Conservation (phyloP, 345 rosid genomes). For the Limnanthes douglasii region DNA sequence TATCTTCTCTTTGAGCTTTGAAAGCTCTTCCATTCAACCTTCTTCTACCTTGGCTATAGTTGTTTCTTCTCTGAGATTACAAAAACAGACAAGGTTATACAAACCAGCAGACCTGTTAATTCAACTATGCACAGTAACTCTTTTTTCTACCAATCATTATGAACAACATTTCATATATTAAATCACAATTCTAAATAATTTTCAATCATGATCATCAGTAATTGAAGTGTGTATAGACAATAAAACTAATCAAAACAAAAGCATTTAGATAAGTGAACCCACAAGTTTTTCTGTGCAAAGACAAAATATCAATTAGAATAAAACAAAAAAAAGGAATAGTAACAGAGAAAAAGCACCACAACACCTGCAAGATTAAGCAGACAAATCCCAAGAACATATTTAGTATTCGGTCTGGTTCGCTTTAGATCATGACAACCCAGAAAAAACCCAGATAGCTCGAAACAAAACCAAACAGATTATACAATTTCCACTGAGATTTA, state of each 20-base stretch:
- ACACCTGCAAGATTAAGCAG: background rate
- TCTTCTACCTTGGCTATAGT: constrained; percentile 40
- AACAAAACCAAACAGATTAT: background rate
- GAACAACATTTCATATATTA: background rate
- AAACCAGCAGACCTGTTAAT: too few relatives aligned
- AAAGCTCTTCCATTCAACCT: constrained; percentile 43
- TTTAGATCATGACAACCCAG: background rate
- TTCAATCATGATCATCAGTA: background rate
- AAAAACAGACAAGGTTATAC: constrained; percentile 5
- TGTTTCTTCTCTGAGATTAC: constrained; percentile 40
- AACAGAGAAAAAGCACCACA: background rate
- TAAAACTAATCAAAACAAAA: background rate
- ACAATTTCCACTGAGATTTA: background rate
- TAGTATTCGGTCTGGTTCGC: too few relatives aligned
- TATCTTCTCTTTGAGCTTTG: constrained; percentile 38
- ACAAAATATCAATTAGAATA: background rate
- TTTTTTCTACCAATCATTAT: background rate
- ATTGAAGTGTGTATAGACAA: background rate
- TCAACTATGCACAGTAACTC: too few relatives aligned
- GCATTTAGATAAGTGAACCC: too few relatives aligned
- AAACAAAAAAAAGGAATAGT: background rate
- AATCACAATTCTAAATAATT: background rate
- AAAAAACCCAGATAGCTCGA: background rate
- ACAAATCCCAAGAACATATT: background rate
- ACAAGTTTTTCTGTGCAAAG: background rate